Evolutionary conservation across 2,329 filamentous ascomycete genomes (phyloP).

Genomic region (Stromatinia cepivora): DNA sequence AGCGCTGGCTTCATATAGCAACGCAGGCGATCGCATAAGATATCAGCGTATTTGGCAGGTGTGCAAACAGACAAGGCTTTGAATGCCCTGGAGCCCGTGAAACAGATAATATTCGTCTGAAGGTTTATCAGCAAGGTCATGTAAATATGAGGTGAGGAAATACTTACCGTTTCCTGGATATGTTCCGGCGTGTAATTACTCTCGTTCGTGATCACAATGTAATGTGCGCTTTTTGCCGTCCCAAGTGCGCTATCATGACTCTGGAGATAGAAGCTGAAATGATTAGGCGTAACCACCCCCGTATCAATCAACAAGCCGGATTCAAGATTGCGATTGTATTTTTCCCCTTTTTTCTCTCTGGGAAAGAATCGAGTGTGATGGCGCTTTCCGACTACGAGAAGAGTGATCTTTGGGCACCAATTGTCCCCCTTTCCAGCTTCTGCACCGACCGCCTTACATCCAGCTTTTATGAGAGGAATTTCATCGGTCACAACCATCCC

Average conservation of each 20-base stretch:
- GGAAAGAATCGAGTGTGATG: constrained; percentile 19
- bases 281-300: neutral
- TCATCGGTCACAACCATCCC: constrained; percentile 37
- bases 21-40: constrained; percentile 74
- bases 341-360: neutral
- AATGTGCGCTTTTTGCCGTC: neutral
- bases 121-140: neutral
- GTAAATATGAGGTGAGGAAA: neutral
- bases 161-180: constrained; percentile 44
- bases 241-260: constrained; percentile 12
- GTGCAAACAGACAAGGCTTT: constrained; percentile 82
- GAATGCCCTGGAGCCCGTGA: constrained; percentile 78
- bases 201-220: constrained; percentile 60
- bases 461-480: constrained; percentile 35
- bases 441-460: neutral
- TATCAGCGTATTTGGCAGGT: constrained; percentile 84
- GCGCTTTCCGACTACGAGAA: neutral
- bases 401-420: constrained; percentile 9
- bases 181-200: constrained; percentile 50
- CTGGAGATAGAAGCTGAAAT: constrained; percentile 8
- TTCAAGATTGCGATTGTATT: neutral
- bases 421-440: neutral
- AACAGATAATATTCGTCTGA: constrained; percentile 77
- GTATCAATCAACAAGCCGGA: neutral
- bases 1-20: constrained; percentile 56